These are phyloP conservation scores for Botrytis galanthina DNA, from an alignment of 2,329 filamentous ascomycete species.

Conservation along the genomic window DNA sequence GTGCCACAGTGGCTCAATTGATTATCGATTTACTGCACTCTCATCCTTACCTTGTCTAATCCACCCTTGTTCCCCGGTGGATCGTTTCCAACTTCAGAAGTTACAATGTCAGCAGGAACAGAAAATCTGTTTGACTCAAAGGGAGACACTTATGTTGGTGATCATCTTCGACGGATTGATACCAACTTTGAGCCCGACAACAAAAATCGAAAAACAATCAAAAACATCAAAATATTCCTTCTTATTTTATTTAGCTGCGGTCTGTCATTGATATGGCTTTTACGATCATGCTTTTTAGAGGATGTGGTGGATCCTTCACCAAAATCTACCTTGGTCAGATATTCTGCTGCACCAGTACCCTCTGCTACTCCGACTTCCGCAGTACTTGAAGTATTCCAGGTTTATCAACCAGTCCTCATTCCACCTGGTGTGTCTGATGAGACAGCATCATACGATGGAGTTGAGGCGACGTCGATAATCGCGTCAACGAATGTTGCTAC, in stretches of 20 bases:
- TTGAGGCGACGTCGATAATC: conserved; percentile 29
- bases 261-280: conserved; percentile 21
- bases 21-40: not conserved
- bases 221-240: conserved; percentile 3
- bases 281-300: conserved; percentile 5
- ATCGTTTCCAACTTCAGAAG: not conserved
- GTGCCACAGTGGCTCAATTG: conserved; percentile 10
- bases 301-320: not conserved
- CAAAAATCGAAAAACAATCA: not conserved
- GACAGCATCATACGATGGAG: conserved; percentile 35
- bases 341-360: conserved; percentile 27
- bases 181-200: not conserved
- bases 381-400: conserved; percentile 63
- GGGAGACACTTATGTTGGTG: not conserved
- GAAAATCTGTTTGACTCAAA: not conserved
- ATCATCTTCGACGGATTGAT: not conserved
- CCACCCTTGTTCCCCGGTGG: not conserved
- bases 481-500: conserved; percentile 32
- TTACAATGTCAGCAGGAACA: conserved; percentile 6
- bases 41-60: not conserved
- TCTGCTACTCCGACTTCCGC: conserved; percentile 29
- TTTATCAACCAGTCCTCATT: conserved; percentile 63
- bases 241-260: conserved; percentile 3
- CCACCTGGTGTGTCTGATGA: conserved; percentile 45
- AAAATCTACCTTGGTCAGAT: conserved; percentile 27